Evolutionary conservation across 257 asterid species (phyloP).

Genomic region (Nicotiana knightiana): DNA sequence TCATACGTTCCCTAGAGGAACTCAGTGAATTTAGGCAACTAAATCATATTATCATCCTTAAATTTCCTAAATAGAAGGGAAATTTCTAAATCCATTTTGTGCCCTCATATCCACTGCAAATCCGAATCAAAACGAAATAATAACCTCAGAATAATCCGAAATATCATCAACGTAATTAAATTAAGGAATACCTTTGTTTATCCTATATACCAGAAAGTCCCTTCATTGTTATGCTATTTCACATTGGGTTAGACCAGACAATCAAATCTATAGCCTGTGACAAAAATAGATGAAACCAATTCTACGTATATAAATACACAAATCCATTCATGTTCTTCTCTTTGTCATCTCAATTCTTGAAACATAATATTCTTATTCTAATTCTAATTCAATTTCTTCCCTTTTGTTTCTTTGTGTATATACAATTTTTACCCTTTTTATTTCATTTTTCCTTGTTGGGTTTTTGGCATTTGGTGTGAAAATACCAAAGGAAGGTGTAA

Average conservation of each 20-base stretch:
- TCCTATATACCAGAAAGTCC: neutral
- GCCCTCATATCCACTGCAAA: neutral
- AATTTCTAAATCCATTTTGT: neutral
- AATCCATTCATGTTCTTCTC: neutral
- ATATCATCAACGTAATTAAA: neutral
- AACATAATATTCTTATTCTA: neutral
- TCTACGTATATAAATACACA: neutral
- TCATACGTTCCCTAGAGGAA: neutral
- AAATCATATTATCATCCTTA: neutral
- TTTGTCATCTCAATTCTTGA: slow-evolving; percentile 2
- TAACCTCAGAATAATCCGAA: neutral
- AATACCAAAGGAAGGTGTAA: slow-evolving; percentile 31
- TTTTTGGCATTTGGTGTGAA: neutral
- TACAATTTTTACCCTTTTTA: neutral
- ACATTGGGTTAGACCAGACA: neutral
- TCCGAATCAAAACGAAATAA: neutral
- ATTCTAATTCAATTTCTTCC: neutral
- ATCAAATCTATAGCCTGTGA: neutral
- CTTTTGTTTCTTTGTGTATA: neutral
- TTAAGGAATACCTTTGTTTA: neutral
- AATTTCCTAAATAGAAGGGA: neutral
- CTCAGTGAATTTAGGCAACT: neutral
- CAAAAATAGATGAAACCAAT: neutral
- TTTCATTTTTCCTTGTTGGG: neutral
- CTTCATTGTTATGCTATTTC: neutral